phyloP scores from a whole-genome alignment of 495 filamentous ascomycete species.

The Aspergillus steynii region DNA sequence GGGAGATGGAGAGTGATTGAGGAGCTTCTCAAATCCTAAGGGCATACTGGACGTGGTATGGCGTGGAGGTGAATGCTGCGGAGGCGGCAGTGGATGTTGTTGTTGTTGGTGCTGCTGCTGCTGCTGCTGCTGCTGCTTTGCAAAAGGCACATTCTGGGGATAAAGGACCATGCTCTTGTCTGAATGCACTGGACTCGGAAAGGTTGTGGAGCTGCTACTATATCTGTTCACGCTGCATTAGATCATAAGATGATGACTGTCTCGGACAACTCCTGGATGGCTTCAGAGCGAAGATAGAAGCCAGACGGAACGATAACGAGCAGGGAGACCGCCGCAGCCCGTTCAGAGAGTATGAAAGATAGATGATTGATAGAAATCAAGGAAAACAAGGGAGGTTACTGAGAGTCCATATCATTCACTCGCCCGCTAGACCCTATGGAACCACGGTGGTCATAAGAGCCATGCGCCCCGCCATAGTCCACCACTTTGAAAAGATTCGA shows the following conservation, averaged over 20 bases:
- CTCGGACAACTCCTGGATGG: background rate
- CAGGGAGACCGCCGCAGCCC: background rate
- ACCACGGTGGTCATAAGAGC: constrained; percentile 26
- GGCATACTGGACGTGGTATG: constrained; percentile 34
- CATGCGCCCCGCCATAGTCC: constrained; percentile 22
- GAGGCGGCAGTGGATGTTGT: background rate
- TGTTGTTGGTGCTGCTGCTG: constrained; percentile 5
- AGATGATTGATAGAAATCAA: background rate
- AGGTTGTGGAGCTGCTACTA: constrained; percentile 33
- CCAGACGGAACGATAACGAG: constrained; percentile 1
- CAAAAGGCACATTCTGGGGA: constrained; percentile 11
- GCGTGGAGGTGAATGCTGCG: constrained; percentile 7
- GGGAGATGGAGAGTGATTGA: constrained; percentile 39
- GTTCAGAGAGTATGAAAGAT: background rate
- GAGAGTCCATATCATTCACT: constrained; percentile 39
- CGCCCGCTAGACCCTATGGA: constrained; percentile 29
- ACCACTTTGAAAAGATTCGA: constrained; percentile 18
- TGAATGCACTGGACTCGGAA: constrained; percentile 37
- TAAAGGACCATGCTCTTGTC: constrained; percentile 30
- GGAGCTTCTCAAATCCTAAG: constrained; percentile 43
- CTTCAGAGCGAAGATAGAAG: background rate
- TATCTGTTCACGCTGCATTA: constrained; percentile 25
- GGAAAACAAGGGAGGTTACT: constrained; percentile 36
- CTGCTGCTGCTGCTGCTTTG: constrained; percentile 15
- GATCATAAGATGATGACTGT: background rate